A percentile compares a stretch with the other conserved stretches of the same genome.
These are phyloP conservation scores for Primulina eburnea DNA, from an alignment of 257 asterid species.

Conservation along the genomic window DNA sequence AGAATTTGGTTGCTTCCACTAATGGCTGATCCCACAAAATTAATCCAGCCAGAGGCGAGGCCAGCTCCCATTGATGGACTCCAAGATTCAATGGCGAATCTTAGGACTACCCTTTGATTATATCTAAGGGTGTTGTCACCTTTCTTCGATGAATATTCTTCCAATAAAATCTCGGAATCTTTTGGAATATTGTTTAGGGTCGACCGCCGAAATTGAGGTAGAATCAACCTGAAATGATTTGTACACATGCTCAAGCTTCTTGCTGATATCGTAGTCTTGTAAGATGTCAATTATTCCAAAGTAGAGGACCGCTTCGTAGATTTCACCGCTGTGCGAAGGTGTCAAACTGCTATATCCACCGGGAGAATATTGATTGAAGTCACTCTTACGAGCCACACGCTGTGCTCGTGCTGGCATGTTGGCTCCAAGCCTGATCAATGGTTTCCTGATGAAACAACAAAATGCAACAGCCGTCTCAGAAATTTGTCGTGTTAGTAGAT, in stretches of 20 bases:
- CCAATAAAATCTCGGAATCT: conserved; percentile 85
- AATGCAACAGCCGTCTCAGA: conserved; percentile 13
- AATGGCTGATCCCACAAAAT: conserved; percentile 59
- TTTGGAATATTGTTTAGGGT: conserved; percentile 81
- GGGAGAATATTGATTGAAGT: conserved; percentile 58
- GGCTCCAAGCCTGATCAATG: conserved; percentile 76
- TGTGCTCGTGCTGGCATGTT: conserved; percentile 98
- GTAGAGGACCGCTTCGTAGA: conserved; percentile 73
- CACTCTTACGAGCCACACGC: conserved; percentile 72
- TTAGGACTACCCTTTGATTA: neutral
- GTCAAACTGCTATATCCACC: conserved; percentile 47
- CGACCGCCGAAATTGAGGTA: conserved; percentile 87
- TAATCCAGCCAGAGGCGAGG: conserved; percentile 40
- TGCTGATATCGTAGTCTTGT: conserved; percentile 91
- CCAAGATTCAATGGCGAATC: conserved; percentile 38
- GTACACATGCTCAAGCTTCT: conserved; percentile 94
- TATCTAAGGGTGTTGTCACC: conserved; percentile 35
- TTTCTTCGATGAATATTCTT: conserved; percentile 68
- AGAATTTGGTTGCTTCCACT: conserved; percentile 35
- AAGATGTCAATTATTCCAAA: conserved; percentile 90
- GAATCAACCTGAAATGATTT: conserved; percentile 88
- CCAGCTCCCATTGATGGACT: conserved; percentile 1
- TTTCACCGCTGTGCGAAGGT: conserved; percentile 54
- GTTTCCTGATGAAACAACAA: conserved; percentile 52
- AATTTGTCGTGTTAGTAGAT: neutral